These are phyloP conservation scores for Pilasporangium apinafurcum DNA, from an alignment of 352 stramenopile genomes.

Conservation along the genomic window DNA sequence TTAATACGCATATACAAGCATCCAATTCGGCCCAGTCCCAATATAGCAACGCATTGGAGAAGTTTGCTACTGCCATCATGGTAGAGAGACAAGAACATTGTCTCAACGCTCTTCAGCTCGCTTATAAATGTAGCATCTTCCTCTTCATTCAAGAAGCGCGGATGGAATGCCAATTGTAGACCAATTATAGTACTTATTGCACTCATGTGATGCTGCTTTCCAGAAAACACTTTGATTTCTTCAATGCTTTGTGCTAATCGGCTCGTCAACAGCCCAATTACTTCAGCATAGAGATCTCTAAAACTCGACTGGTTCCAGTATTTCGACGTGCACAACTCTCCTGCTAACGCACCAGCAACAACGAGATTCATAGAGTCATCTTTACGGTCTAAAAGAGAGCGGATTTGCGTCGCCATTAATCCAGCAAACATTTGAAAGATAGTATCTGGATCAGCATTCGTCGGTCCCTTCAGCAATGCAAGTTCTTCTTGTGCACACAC, in stretches of 20 bases:
- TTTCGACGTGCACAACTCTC: conserved; percentile 25
- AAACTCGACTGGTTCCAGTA: conserved; percentile 26
- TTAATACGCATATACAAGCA: conserved; percentile 17
- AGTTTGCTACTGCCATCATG: conserved; percentile 8
- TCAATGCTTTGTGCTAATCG: conserved; percentile 24
- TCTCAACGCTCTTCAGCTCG: conserved; percentile 16
- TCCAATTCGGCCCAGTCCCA: conserved; percentile 20
- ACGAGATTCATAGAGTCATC: conserved; percentile 14
- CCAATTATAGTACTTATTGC: conserved; percentile 16
- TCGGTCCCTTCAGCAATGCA: conserved; percentile 32
- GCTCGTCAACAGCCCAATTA: conserved; percentile 12
- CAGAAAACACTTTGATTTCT: conserved; percentile 27
- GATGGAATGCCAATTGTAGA: conserved; percentile 28
- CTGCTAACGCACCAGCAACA: conserved; percentile 25
- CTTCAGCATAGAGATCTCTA: conserved; percentile 12
- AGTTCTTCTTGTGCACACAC: conserved; percentile 23
- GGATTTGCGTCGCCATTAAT: conserved; percentile 10
- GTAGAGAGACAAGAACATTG: conserved; percentile 13
- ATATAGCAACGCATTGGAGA: conserved; percentile 9
- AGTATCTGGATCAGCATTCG: conserved; percentile 27
- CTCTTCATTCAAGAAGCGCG: conserved; percentile 13
- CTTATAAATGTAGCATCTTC: conserved; percentile 8
- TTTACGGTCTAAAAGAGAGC: conserved; percentile 2
- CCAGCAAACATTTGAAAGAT: conserved; percentile 32
- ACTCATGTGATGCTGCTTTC: conserved; percentile 5